Conservation (phyloP, 2,329 filamentous ascomycete genomes). For the Ilyonectria robusta region DNA sequence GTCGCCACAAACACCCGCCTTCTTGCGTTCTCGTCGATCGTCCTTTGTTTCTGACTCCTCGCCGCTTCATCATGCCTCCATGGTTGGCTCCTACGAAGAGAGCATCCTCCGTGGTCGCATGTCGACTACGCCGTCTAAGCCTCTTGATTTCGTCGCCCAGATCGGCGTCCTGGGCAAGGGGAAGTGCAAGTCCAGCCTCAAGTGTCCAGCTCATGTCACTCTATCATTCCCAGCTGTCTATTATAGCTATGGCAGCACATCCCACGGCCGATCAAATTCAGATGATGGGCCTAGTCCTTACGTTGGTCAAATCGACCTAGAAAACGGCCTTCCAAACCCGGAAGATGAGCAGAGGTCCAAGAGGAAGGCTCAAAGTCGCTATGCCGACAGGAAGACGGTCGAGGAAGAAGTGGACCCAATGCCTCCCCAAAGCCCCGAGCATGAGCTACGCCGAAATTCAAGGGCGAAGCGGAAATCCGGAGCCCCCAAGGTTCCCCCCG, state of each 20-base stretch:
- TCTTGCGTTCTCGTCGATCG: conserved; percentile 71
- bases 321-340: conserved; percentile 77
- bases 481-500: conserved; percentile 74
- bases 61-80: conserved; percentile 88
- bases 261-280: conserved; percentile 72
- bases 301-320: conserved; percentile 91
- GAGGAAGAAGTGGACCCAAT: conserved; percentile 47
- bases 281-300: conserved; percentile 96
- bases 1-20: conserved; percentile 65
- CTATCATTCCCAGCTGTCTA: conserved; percentile 95
- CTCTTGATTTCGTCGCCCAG: conserved; percentile 92
- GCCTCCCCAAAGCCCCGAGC: conserved; percentile 33
- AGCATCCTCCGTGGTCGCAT: conserved; percentile 95
- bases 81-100: conserved; percentile 98
- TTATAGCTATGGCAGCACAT: conserved; percentile 87
- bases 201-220: conserved; percentile 91
- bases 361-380: conserved; percentile 64
- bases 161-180: conserved; percentile 94
- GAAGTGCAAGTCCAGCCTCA: conserved; percentile 87
- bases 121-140: conserved; percentile 95
- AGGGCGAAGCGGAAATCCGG: conserved; percentile 69
- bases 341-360: conserved; percentile 63
- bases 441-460: conserved; percentile 50
- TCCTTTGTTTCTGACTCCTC: conserved; percentile 83
- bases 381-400: conserved; percentile 53